Percentiles rank a stretch among this genome's conserved stretches.
Conservation (phyloP, 23 red algal species). For the Gracilaria vermiculophylla region DNA sequence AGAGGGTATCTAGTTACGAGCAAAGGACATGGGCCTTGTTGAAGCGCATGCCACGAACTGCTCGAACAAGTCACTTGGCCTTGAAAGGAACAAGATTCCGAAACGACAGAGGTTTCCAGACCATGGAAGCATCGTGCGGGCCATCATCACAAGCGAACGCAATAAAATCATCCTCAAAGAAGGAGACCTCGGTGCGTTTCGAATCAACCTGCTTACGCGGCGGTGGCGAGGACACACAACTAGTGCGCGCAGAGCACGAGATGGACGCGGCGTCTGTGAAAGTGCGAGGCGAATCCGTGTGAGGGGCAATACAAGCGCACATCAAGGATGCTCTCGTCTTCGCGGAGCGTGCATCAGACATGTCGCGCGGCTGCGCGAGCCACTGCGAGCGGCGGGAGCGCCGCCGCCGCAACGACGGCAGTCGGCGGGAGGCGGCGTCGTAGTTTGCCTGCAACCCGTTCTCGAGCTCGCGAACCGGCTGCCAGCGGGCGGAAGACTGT, state of each 20-base stretch:
- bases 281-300: background rate
- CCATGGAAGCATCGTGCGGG: too few species aligned
- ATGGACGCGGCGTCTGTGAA: background rate
- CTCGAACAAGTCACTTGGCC: background rate
- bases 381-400: background rate
- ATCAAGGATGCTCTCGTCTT: background rate
- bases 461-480: background rate
- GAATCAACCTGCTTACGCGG: too few species aligned
- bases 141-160: background rate
- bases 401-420: background rate
- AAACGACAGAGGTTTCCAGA: background rate
- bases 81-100: background rate
- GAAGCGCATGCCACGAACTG: too few species aligned
- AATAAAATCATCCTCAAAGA: slow-evolving; percentile 3
- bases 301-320: background rate
- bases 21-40: too few species aligned
- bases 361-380: background rate
- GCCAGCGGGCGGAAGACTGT: background rate
- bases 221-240: background rate
- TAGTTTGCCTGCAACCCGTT: background rate
- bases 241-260: background rate
- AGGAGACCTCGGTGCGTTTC: background rate
- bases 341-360: background rate
- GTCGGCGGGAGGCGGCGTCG: background rate
- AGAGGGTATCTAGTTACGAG: too few species aligned